Evolutionary conservation across 2,329 filamentous ascomycete genomes (phyloP), one percentile per base, ranked within the genome.

Genomic region (Blumeria hordei): DNA sequence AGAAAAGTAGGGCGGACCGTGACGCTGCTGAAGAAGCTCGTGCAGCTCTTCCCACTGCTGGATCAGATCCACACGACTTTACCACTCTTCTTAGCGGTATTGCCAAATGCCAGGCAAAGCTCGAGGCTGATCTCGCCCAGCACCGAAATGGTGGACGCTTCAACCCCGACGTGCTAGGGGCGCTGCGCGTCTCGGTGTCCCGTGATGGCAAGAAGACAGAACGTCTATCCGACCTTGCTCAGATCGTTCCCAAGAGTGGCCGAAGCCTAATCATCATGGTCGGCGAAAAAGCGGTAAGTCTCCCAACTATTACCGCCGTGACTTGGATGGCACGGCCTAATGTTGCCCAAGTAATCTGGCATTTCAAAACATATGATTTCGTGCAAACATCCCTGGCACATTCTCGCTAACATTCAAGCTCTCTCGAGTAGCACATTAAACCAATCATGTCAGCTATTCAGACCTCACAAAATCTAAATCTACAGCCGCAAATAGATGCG

Each of bases 221-320:
- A 52, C 71, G 69, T 58, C 61, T 85, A 53, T 72, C 74, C 9
- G 80, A 83, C 62, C 62, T 85, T 56, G 81, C 80, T 2, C 80
- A 83, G 63, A 77, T 85, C 14, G 70, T 84, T 41, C 77, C 78
- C 0, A 79, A 80, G 61, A 79, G 74, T 32, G 72, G 80, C 10
- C 67, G 80, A 55, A 72, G 71, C 60, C 65, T 83, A 34, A 74
- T 76, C 57, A 69, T 85, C n/a, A 64, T 82, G 21, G 77, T 76
- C 41, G 75, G 78, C 12, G 81, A 85, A 62, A 74, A 77, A 61
- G 75, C 77, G 57, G 79, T 82, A 64, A 61, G 72, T 69, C 59
- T 32, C 41, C 0, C 6, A 28, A 28, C 21, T 28, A 28, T 5
- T 44, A 14, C 12, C 21, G 21, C 4, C 21, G 21, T 4, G 21